phyloP scores from a whole-genome alignment of 345 rosid genomes.

The Balakata baccata region DNA sequence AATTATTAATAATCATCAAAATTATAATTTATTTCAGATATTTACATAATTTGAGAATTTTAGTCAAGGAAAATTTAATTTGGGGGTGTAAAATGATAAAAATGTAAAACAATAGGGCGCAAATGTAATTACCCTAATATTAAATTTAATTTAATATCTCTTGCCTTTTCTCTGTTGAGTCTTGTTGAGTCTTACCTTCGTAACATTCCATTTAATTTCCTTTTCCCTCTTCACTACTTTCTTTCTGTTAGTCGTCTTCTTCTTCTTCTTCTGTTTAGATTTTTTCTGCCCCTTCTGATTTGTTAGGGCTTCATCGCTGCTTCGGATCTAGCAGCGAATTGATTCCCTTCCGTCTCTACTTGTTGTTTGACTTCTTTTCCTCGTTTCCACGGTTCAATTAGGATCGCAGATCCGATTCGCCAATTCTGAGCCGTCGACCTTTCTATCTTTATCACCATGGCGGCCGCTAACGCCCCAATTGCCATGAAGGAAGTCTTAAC shows the following conservation, averaged over 20 bases:
- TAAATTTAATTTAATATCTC: background rate
- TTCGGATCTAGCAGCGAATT: conserved; percentile 21
- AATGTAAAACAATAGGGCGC: too few relatives aligned
- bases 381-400: conserved; percentile 13
- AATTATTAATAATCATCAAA: too few relatives aligned
- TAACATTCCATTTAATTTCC: background rate
- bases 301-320: conserved; percentile 18
- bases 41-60: too few relatives aligned
- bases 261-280: conserved; percentile 12
- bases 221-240: background rate
- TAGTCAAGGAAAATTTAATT: too few relatives aligned
- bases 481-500: conserved; percentile 88
- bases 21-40: background rate
- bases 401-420: conserved; percentile 39
- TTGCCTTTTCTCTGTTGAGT: background rate
- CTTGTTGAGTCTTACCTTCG: background rate
- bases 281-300: background rate
- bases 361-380: background rate
- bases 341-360: background rate
- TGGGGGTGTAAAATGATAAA: too few relatives aligned
- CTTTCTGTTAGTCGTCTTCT: background rate
- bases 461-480: conserved; percentile 89
- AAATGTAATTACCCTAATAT: too few relatives aligned
- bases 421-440: conserved; percentile 38
- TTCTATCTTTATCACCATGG: conserved; percentile 50